Conservation (phyloP, 176 grass and related monocot genomes). For the Musa troglodytarum region DNA sequence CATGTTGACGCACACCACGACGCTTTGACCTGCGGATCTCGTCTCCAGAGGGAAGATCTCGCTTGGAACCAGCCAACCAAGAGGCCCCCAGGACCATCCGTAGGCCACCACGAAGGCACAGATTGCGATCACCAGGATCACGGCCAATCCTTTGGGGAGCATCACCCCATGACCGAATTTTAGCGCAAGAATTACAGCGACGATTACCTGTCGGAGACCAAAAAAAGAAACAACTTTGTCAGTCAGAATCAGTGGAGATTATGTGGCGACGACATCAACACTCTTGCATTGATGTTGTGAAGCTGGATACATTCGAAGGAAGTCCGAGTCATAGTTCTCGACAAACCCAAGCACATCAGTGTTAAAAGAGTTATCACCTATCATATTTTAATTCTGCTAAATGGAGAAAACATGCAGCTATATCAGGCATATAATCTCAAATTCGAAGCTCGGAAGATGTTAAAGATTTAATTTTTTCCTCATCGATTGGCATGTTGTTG, state of each 20-base stretch:
- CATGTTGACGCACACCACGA: slow-evolving; percentile 19
- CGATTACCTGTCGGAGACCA: not conserved
- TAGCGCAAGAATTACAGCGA: slow-evolving; percentile 10
- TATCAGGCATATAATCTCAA: not conserved
- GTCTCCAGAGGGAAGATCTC: slow-evolving; percentile 22
- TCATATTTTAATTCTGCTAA: not conserved
- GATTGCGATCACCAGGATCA: slow-evolving; percentile 6
- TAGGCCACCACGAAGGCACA: slow-evolving; percentile 14
- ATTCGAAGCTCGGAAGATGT: not conserved
- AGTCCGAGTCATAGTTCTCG: not conserved
- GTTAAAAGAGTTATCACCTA: too few species aligned
- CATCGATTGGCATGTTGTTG: too few species aligned
- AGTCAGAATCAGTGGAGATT: not conserved
- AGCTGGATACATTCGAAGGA: too few species aligned
- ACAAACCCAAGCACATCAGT: not conserved
- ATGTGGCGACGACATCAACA: not conserved
- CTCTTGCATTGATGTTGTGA: too few species aligned
- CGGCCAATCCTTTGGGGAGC: not conserved
- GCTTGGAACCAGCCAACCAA: slow-evolving; percentile 13
- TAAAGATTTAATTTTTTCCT: too few species aligned
- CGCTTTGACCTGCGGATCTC: slow-evolving; percentile 10
- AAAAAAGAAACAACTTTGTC: not conserved
- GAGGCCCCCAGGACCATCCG: slow-evolving; percentile 19
- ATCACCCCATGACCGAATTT: slow-evolving; percentile 1
- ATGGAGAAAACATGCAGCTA: not conserved